These are phyloP conservation scores for Aspergillus texensis DNA, from an alignment of 2,329 filamentous ascomycete species.

Conservation along the genomic window DNA sequence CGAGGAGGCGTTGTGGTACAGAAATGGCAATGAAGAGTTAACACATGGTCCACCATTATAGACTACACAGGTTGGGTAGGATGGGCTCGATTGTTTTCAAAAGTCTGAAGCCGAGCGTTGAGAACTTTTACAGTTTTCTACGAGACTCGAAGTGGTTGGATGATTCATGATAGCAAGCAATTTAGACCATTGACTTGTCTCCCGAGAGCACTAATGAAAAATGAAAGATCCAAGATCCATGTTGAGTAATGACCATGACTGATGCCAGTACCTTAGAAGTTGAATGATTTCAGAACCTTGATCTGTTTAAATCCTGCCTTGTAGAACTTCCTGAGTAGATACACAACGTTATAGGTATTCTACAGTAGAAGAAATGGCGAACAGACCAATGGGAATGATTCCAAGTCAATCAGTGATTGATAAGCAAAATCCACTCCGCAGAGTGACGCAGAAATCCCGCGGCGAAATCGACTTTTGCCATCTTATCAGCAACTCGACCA, in stretches of 20 bases:
- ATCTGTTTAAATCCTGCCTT: background rate
- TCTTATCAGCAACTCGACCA: slow-evolving; percentile 1
- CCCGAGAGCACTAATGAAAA: background rate
- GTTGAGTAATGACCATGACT: background rate
- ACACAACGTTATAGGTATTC: background rate
- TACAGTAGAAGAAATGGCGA: no score
- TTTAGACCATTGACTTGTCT: background rate
- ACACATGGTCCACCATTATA: background rate
- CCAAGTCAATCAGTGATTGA: slow-evolving; percentile 21
- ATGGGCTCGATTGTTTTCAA: background rate
- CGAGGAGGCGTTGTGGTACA: slow-evolving; percentile 55
- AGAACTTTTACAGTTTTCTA: background rate
- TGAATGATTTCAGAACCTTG: background rate
- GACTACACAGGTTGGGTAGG: background rate
- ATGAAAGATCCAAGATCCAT: background rate
- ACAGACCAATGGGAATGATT: background rate
- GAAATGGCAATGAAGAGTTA: slow-evolving; percentile 45
- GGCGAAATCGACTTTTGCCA: slow-evolving; percentile 22
- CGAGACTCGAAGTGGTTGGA: background rate
- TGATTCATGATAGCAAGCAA: background rate
- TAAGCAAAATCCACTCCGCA: slow-evolving; percentile 27
- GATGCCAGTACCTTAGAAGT: background rate
- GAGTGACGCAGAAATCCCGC: slow-evolving; percentile 28
- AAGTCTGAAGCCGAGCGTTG: background rate
- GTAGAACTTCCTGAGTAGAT: background rate